Evolutionary conservation across 352 stramenopile genomes (phyloP), one percentile per base, ranked within the genome.

Genomic region (Thalassiosira mediterranea): DNA sequence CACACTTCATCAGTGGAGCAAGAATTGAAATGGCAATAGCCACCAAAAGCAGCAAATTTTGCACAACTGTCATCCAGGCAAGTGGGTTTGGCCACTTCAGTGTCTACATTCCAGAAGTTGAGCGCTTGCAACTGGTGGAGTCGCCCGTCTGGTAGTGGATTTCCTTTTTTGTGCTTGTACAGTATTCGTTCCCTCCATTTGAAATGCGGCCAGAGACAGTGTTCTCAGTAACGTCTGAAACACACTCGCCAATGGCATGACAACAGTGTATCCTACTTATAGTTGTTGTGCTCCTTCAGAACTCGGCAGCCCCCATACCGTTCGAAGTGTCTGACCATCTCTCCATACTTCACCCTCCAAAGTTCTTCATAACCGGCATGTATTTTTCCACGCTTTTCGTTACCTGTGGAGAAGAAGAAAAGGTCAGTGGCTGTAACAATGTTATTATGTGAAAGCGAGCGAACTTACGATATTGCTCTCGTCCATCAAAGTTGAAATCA

Each of bases 41-140:
- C 51, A 42, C 37, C 51, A 60, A 60, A 60, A n/a, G 51, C 25
- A 60, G 51, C 51, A 40, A 60, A 40, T 42, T 40, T 60, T 4
- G 1, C 19, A 42, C 51, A 60, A 2, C 17, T 26, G 37, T 7
- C 28, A 42, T 60, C n/a, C 2, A 4, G 13, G 26, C 51, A 60
- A 26, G 51, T 42, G 19, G 51, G 51, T 40, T 60, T 60, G 7
- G 37, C 37, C 13, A 38, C 51, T 11, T 40, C 28, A 3, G 19
- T 3, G 17, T 42, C 37, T n/a, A 3, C 37, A 40, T 40, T 60
- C 51, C 51, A 60, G 37, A 60, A 60, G n/a, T 60, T 26, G 37
- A 60, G 31, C 1, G 13, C n/a, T 42, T 60, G 23, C 23, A 60
- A 42, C 13, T 31, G 48, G 3, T 31, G 48, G 29, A 57, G 3